Evolutionary conservation across 331 rosid species (phyloP).

Genomic region (Stylosanthes scabra): DNA sequence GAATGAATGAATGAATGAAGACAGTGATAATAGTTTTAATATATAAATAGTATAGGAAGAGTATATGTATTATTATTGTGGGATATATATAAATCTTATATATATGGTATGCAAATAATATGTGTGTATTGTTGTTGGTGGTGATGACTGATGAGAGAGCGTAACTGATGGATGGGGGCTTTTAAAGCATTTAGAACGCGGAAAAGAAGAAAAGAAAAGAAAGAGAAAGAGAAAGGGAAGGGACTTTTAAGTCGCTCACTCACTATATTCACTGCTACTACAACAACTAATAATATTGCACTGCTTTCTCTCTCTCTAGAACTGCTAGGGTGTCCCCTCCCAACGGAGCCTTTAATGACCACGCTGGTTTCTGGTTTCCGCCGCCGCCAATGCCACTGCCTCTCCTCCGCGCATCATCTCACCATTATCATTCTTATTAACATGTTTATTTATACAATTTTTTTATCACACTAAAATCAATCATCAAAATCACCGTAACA

Average conservation of each 20-base stretch:
- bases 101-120: background rate
- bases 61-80: background rate
- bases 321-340: constrained; percentile 42
- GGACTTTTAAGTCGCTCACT: constrained; percentile 43
- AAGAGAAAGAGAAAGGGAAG: constrained; percentile 35
- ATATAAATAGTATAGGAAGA: background rate
- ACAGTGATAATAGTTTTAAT: background rate
- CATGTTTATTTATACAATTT: constrained; percentile 5
- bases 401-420: constrained; percentile 36
- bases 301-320: constrained; percentile 31
- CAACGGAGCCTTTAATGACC: constrained; percentile 48
- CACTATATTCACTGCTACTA: background rate
- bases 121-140: background rate
- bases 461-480: background rate
- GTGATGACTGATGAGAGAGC: constrained; percentile 20
- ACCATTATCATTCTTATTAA: no score
- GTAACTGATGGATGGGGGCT: constrained; percentile 57
- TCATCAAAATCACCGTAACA: no score
- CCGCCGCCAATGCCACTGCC: constrained; percentile 31
- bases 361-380: constrained; percentile 36
- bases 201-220: constrained; percentile 30
- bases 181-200: constrained; percentile 55
- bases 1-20: constrained; percentile 34
- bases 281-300: background rate
- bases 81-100: background rate